These are phyloP conservation scores for Exutisphaerella laricina DNA, from an alignment of 2,329 filamentous ascomycete species.

Conservation along the genomic window DNA sequence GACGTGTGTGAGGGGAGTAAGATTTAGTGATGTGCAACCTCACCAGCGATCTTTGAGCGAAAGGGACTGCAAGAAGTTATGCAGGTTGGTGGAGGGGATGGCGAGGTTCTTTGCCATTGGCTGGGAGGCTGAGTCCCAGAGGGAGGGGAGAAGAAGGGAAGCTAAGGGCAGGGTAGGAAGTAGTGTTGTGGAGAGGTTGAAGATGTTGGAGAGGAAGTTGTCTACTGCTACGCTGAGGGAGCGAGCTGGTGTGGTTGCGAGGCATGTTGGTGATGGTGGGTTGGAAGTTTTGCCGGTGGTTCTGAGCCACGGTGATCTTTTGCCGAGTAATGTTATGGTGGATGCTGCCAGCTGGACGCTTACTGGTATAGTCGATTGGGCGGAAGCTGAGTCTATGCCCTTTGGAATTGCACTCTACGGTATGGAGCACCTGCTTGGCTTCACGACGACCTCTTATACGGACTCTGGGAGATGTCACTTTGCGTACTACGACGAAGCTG, in stretches of 20 bases:
- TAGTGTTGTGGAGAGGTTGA: conserved; percentile 8
- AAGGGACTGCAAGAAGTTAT: not conserved
- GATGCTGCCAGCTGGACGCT: conserved; percentile 41
- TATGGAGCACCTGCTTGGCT: conserved; percentile 55
- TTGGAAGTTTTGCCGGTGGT: conserved; percentile 46
- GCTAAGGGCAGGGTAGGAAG: conserved; percentile 9
- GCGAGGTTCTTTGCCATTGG: conserved; percentile 14
- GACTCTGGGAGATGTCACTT: conserved; percentile 18
- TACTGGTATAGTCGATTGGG: conserved; percentile 58
- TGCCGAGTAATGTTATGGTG: conserved; percentile 54
- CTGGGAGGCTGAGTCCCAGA: conserved; percentile 5
- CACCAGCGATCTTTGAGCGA: not conserved
- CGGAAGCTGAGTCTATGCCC: conserved; percentile 56
- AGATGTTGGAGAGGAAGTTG: conserved; percentile 6
- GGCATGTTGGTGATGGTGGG: conserved; percentile 11
- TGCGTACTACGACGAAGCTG: conserved; percentile 43
- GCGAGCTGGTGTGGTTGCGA: conserved; percentile 1
- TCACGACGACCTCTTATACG: conserved; percentile 24
- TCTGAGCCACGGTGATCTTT: conserved; percentile 57
- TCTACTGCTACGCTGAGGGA: conserved; percentile 3
- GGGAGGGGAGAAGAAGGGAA: not conserved
- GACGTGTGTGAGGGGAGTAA: conserved; percentile 5
- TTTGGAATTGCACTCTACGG: conserved; percentile 58
- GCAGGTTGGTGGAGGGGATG: conserved; percentile 8
- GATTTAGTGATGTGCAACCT: conserved; percentile 5